These are phyloP conservation scores for barrel medic (Medicago truncatula) DNA, from an alignment of 306 rosid genomes.

Conservation along the genomic window DNA sequence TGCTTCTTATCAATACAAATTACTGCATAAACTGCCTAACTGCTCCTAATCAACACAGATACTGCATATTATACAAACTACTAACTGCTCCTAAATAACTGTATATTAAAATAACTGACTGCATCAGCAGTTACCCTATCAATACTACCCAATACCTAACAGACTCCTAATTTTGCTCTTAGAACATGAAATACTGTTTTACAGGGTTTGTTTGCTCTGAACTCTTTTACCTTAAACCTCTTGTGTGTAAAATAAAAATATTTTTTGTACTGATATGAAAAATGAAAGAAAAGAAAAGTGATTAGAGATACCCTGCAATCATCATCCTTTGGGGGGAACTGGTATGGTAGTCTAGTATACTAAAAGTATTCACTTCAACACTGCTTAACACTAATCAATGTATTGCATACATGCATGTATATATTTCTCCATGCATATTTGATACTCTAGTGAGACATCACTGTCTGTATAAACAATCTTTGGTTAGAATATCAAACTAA, in stretches of 20 bases:
- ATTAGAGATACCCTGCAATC: neutral
- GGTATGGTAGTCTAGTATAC: neutral
- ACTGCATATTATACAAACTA: too few relatives aligned
- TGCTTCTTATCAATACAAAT: too few relatives aligned
- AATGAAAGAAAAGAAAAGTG: neutral
- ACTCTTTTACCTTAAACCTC: neutral
- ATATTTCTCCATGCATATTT: neutral
- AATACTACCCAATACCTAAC: too few relatives aligned
- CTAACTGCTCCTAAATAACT: too few relatives aligned
- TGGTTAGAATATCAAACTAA: conserved; percentile 9
- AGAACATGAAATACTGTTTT: neutral
- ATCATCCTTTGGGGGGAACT: neutral
- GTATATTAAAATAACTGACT: too few relatives aligned
- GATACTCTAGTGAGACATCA: conserved; percentile 6
- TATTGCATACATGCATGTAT: neutral
- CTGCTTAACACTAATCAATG: neutral
- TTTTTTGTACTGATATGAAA: neutral
- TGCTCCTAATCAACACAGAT: too few relatives aligned
- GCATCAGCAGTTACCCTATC: too few relatives aligned
- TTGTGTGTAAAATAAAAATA: neutral
- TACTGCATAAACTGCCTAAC: too few relatives aligned
- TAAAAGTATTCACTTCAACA: neutral
- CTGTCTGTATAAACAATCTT: neutral
- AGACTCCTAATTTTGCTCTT: neutral
- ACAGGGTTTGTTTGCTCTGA: neutral